Percentiles rank a stretch among this genome's conserved stretches.
Conservation (phyloP, 129 eudicot species). For the Solidago caesia region DNA sequence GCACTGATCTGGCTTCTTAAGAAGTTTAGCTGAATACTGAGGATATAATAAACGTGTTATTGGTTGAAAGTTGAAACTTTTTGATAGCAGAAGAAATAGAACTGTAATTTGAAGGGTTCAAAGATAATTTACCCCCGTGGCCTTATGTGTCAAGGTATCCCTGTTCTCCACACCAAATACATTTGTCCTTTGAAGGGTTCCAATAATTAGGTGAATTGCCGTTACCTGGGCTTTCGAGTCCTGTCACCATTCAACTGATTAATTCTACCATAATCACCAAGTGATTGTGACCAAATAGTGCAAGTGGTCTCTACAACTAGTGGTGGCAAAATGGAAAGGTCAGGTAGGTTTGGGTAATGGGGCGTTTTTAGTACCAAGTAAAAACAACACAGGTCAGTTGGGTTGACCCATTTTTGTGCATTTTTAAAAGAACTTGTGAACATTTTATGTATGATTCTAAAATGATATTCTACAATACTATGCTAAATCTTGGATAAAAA, state of each 20-base stretch:
- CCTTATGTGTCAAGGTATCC: slow-evolving; percentile 95
- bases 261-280: background rate
- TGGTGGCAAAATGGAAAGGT: background rate
- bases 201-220: slow-evolving; percentile 91
- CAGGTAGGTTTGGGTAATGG: background rate
- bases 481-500: background rate
- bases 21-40: slow-evolving; percentile 97
- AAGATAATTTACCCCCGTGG: slow-evolving; percentile 81
- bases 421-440: background rate
- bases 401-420: slow-evolving; percentile 3
- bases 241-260: slow-evolving; percentile 37
- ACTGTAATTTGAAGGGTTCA: background rate
- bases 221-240: slow-evolving; percentile 99
- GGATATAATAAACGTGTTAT: slow-evolving; percentile 16
- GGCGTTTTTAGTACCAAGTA: background rate
- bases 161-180: slow-evolving; percentile 95
- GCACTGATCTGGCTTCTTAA: slow-evolving; percentile 97
- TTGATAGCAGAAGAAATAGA: background rate
- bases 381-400: background rate
- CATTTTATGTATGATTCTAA: background rate
- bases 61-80: background rate
- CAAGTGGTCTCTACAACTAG: background rate
- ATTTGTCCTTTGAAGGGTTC: slow-evolving; percentile 89
- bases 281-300: background rate
- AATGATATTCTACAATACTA: background rate